Base-by-base conservation (phyloP, 257 asterid genomes). In the Asclepias syriaca region DNA sequence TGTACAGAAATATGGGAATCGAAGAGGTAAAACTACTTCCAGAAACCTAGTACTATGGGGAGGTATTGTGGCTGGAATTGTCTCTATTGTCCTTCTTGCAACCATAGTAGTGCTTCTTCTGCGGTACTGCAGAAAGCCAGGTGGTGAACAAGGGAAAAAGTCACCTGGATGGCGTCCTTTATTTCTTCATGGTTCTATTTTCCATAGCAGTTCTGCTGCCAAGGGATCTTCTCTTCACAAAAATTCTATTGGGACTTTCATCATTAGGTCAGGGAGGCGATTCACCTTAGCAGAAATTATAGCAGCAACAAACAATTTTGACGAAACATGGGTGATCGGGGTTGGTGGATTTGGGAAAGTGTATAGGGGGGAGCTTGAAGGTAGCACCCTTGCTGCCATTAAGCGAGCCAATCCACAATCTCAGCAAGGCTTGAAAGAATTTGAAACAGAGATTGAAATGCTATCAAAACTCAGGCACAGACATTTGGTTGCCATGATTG, bases 1-100 rank as follows among this genome's bases (percentile, higher is more conserved):
- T 56, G 69, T 80, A 16, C 84, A 86, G 81, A 81, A 60, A n/a
- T 84, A 88, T 53, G 79, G 54, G 71, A 79, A 82, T 49, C 68
- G 61, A 21, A 78, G 40, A 46, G 71, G 57, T 12, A 66, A 46
- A 46, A 66, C 14, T 13, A 32, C 50, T 64, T 64, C 50, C 2
- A 64, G 68, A 39, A 18, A 49, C 68, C 50, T 37, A 49, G 40
- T 37, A 37, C 68, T 64, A 22, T 64, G 49, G 68, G 49, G 4
- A 8, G 29, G 29, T 13, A 64, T 64, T 37, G 68, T 43, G 39
- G 68, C 29, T 63, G 67, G 67, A 63, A 32, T 63, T 34, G 48
- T 19, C n/a, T 63, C 67, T 39, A 19, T 37, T 64, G 49, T 24
- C 27, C 49, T 64, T 37, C 14, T 64, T 64, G 68, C 29, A 37